Conservation (phyloP, 371 early-diverging fungal species). For the Mortierella sp. region DNA sequence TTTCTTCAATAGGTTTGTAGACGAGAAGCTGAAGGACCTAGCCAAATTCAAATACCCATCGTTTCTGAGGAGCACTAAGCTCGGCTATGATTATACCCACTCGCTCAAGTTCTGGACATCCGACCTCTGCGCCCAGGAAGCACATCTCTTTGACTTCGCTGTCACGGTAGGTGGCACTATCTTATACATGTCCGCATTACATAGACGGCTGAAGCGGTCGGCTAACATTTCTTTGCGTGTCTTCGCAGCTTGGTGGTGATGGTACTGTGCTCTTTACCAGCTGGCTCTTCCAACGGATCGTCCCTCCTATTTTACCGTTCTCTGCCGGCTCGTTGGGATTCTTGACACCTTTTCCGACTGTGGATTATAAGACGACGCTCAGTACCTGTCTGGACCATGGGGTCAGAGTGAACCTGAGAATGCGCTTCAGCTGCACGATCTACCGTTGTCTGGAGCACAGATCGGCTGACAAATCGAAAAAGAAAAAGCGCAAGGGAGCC, state of each 20-base stretch:
- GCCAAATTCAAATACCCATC: slow-evolving; percentile 67
- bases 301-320: slow-evolving; percentile 92
- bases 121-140: slow-evolving; percentile 70
- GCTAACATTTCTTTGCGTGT: background rate
- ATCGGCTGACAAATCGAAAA: slow-evolving; percentile 29
- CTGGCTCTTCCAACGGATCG: slow-evolving; percentile 88
- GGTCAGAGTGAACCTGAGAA: slow-evolving; percentile 87
- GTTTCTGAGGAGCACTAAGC: slow-evolving; percentile 58
- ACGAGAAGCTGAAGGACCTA: slow-evolving; percentile 65
- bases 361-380: slow-evolving; percentile 66
- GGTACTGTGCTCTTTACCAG: slow-evolving; percentile 89
- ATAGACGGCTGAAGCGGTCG: no score
- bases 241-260: slow-evolving; percentile 84
- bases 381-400: slow-evolving; percentile 74
- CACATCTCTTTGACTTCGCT: slow-evolving; percentile 81
- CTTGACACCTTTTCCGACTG: slow-evolving; percentile 88
- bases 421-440: slow-evolving; percentile 89
- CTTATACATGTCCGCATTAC: no score
- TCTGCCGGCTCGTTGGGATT: slow-evolving; percentile 92
- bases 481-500: slow-evolving; percentile 44
- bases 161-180: slow-evolving; percentile 72
- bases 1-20: slow-evolving; percentile 64
- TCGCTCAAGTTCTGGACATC: slow-evolving; percentile 82
- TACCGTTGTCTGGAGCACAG: slow-evolving; percentile 66
- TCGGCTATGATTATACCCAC: slow-evolving; percentile 55